Conservation (phyloP, 1,284 basidiomycete species). For the Ceratorhiza oryzae-sativae region DNA sequence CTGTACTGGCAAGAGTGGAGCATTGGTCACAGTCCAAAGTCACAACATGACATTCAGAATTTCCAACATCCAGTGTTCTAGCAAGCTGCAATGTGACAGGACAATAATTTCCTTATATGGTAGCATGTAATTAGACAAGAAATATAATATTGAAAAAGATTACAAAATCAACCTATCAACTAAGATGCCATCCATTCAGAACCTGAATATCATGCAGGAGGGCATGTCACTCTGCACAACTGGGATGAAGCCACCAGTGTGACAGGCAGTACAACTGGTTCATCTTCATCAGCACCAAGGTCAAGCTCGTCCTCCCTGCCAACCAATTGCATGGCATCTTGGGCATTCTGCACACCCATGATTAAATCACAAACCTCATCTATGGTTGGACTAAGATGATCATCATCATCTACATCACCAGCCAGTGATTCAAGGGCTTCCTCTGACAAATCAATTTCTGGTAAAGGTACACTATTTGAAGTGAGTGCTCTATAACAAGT, state of each 20-base stretch:
- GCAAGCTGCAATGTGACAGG: background rate
- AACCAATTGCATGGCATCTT: background rate
- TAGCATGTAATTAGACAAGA: background rate
- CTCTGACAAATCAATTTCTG: background rate
- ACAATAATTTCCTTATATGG: conserved; percentile 9
- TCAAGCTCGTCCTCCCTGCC: background rate
- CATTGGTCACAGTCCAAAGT: conserved; percentile 11
- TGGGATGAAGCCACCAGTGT: background rate
- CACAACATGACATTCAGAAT: conserved; percentile 5
- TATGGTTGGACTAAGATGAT: background rate
- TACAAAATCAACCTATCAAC: background rate
- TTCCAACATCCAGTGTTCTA: conserved; percentile 18
- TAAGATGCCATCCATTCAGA: background rate
- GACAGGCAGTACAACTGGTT: background rate
- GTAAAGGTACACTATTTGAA: background rate
- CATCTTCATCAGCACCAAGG: background rate
- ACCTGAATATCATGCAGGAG: background rate
- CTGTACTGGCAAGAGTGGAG: conserved; percentile 5
- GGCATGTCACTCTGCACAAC: background rate
- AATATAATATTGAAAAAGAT: background rate
- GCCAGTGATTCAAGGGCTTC: background rate
- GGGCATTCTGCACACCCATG: background rate
- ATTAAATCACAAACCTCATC: conserved; percentile 5
- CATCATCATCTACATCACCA: background rate
- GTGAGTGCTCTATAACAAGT: background rate